Evolutionary conservation across 352 stramenopile genomes (phyloP).

Genomic region (Saprolegnia diclina): DNA sequence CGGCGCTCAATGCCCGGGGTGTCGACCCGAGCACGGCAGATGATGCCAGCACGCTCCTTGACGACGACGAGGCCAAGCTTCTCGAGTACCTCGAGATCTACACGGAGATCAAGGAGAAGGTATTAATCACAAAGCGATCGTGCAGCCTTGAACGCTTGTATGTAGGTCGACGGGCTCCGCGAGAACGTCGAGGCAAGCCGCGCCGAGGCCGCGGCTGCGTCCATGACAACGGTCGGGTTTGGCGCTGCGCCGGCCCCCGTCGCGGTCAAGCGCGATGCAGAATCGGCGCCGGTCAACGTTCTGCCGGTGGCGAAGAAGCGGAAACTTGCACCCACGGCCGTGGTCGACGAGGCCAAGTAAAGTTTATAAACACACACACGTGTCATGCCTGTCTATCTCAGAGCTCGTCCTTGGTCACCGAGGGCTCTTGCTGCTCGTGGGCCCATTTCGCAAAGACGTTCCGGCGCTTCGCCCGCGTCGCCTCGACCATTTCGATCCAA

Average conservation of each 20-base stretch:
- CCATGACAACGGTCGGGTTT: conserved; percentile 71
- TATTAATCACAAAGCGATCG: too few relatives aligned
- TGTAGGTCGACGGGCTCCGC: conserved; percentile 49
- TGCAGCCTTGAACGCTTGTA: too few relatives aligned
- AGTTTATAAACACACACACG: not conserved
- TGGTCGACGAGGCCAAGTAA: not conserved
- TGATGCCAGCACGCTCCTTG: conserved; percentile 30
- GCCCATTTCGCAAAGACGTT: conserved; percentile 50
- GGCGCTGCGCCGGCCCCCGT: conserved; percentile 27
- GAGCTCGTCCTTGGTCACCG: conserved; percentile 12
- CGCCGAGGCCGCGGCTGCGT: conserved; percentile 28
- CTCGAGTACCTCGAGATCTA: conserved; percentile 84
- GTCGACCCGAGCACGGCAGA: conserved; percentile 30
- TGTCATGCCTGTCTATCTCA: not conserved
- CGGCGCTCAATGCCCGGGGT: conserved; percentile 39
- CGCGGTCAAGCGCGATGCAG: not conserved
- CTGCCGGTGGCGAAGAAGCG: conserved; percentile 67
- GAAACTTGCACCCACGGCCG: conserved; percentile 35
- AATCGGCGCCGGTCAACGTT: conserved; percentile 48
- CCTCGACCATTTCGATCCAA: conserved; percentile 69
- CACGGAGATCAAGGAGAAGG: conserved; percentile 80
- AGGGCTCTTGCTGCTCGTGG: not conserved
- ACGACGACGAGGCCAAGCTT: conserved; percentile 42
- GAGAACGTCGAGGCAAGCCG: conserved; percentile 34
- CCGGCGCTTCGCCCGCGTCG: conserved; percentile 33